These are phyloP conservation scores for Cenchrus americanus DNA, from an alignment of 176 grass and related monocot genomes.

Conservation along the genomic window DNA sequence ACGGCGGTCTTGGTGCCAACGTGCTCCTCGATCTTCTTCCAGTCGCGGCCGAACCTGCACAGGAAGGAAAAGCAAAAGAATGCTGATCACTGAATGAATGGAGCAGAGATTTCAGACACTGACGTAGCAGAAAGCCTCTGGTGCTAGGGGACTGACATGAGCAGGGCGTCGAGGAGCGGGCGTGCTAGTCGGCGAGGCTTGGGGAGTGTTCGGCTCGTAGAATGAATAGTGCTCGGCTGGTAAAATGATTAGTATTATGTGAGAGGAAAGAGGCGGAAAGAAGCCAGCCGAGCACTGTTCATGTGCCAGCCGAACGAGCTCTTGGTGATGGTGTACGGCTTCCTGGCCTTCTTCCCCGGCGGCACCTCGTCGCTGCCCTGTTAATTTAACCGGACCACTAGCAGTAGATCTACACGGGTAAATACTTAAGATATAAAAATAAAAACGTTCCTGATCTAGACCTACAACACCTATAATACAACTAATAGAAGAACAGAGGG, in stretches of 20 bases:
- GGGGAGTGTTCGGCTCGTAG: too few relatives aligned
- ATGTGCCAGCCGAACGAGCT: too few relatives aligned
- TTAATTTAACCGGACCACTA: too few relatives aligned
- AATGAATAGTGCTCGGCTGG: too few relatives aligned
- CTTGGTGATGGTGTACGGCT: conserved; percentile 89
- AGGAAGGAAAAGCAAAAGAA: background rate
- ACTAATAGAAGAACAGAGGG: too few relatives aligned
- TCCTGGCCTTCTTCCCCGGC: conserved; percentile 67
- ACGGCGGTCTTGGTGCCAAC: conserved; percentile 83
- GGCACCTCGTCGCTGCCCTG: background rate
- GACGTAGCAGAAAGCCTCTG: background rate
- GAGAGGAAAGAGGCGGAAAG: too few relatives aligned
- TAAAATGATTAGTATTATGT: too few relatives aligned
- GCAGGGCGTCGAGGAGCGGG: conserved; percentile 81
- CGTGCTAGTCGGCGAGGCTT: conserved; percentile 81
- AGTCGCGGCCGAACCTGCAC: conserved; percentile 78
- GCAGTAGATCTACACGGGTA: too few relatives aligned
- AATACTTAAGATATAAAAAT: too few relatives aligned
- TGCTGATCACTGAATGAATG: background rate
- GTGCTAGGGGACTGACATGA: conserved; percentile 44
- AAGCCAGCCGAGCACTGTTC: too few relatives aligned
- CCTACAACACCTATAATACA: too few relatives aligned
- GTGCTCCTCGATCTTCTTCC: conserved; percentile 97
- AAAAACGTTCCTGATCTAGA: too few relatives aligned
- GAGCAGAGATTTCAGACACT: background rate